Evolutionary conservation across 768 basidiomycete genomes (phyloP), one percentile per base, ranked within the genome.

Genomic region (Boletus tomentosulus): DNA sequence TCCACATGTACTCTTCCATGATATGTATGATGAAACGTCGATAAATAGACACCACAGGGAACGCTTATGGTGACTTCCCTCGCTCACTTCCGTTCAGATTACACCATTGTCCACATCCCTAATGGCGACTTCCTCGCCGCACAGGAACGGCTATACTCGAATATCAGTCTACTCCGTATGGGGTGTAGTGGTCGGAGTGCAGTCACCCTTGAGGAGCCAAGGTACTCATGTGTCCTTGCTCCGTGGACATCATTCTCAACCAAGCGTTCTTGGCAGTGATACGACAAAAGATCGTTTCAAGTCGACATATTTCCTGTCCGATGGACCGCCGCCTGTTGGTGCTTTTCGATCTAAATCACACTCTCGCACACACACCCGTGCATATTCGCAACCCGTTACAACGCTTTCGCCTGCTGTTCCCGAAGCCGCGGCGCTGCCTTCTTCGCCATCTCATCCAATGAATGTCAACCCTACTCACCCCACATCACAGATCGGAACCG

Each of bases 41-140:
- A 42, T 44, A 27, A 43, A 44, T 54, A 86, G 80, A 89, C 84
- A 10, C 75, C 78, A 13, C 72, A 83, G 50, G 91, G 91, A 46
- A 71, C 78, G 25, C 76, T 93, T 62, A 84, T 92, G 81, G 81
- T 84, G 52, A 93, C 91, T 27, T 92, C 89, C 11, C 80, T 93
- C 27, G 87, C 89, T 42, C 86, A 89, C 74, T 93, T 93, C 66
- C 87, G 87, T 51, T 91, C 89, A 2, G 90, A 92, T 74, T 89
- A 83, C 66, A 88, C 88, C 52, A 90, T 92, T 56, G 86, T 92
- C 31, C 84, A 81, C 55, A 83, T 93, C 49, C 89, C 89, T 0
- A 71, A 76, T 43, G 91, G 70, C 12, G 76, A 85, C 67, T 88
- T 85, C 69, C 75, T 80, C 19, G 76, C 78, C 37, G 76, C 77